Base-by-base conservation (phyloP, 495 filamentous ascomycete species). In the Aspergillus mulundensis region DNA sequence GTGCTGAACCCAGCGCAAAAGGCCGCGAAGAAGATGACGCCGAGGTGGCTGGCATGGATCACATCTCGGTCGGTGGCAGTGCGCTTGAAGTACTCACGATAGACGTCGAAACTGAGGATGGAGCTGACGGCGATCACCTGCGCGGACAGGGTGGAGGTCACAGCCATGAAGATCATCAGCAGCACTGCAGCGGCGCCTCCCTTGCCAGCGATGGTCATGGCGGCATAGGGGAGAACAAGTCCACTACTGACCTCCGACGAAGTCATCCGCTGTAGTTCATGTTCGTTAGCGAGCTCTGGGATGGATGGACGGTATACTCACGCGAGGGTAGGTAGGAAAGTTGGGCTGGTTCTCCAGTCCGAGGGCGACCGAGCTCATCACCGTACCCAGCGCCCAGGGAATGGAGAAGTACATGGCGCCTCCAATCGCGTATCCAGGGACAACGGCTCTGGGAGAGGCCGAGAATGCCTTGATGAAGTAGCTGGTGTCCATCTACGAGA, bases 401-500 rank as follows among this genome's bases (percentile, higher is more conserved):
- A 78, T 71, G 5, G 71, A 63, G 42, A 78, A 78, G 47, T 72
- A 76, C 15, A 67, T 62, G n/a, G 77, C 65, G 8, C 72, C 75
- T 8, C 72, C 75, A 36, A 78, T 69, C 15, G 72, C 70, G 41
- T 78, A 78, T 25, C 74, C 73, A 0, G 75, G 74, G 2, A 77
- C 69, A 8, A 72, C 71, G 14, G 69, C 62, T 8, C 61, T 61
- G 2, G 72, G 73, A 16, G 64, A 57, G 5, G 74, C 72, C 0
- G 75, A 67, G 56, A 79, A 76, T 1, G 73, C 69, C 40, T 79
- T 79, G 57, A 74, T 75, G 45, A 74, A 79, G 58, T 76, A 76
- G 44, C 69, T 72, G 0, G 72, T 77, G 50, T 77, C 74, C 73
- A 74, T 77, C 63, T 73, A 43, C 14, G 1, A 7, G 5, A 0